phyloP scores from a whole-genome alignment of 352 stramenopile genomes.

The Ophiocytium majus region DNA sequence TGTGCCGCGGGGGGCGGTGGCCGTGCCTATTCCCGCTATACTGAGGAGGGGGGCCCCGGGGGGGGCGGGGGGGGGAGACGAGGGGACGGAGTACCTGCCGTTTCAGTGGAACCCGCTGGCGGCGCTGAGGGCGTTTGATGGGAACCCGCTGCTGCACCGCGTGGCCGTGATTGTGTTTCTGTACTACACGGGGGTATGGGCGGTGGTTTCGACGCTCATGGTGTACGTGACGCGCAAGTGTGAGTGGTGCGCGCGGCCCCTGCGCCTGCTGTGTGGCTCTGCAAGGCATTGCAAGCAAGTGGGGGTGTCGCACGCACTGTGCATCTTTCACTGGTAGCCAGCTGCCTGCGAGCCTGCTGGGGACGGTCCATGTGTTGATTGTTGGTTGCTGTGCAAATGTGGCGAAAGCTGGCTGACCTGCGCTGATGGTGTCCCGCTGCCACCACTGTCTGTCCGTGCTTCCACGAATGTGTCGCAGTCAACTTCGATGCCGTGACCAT shows the following conservation, averaged over 20 bases:
- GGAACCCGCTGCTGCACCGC: constrained; percentile 66
- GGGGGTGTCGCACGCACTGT: too few species aligned
- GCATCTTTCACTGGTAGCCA: too few species aligned
- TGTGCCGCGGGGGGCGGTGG: not conserved
- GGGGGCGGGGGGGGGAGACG: not conserved
- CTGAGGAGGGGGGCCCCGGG: not conserved
- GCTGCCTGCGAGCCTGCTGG: too few species aligned
- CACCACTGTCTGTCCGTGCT: too few species aligned
- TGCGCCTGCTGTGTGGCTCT: too few species aligned
- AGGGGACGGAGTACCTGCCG: constrained; percentile 37
- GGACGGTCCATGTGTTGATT: too few species aligned
- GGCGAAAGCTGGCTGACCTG: too few species aligned
- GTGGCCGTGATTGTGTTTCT: constrained; percentile 72
- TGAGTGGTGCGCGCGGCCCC: not conserved
- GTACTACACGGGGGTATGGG: constrained; percentile 77
- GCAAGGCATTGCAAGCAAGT: too few species aligned
- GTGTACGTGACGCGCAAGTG: constrained; percentile 66
- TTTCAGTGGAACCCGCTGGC: constrained; percentile 65
- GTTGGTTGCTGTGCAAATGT: too few species aligned
- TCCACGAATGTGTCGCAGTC: too few species aligned
- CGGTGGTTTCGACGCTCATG: constrained; percentile 72
- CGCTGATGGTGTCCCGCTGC: too few species aligned
- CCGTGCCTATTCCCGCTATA: not conserved
- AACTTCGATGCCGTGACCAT: constrained; percentile 55
- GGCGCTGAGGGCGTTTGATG: constrained; percentile 62